Evolutionary conservation across 768 basidiomycete genomes (phyloP).

Genomic region (Lentinula detonsa): DNA sequence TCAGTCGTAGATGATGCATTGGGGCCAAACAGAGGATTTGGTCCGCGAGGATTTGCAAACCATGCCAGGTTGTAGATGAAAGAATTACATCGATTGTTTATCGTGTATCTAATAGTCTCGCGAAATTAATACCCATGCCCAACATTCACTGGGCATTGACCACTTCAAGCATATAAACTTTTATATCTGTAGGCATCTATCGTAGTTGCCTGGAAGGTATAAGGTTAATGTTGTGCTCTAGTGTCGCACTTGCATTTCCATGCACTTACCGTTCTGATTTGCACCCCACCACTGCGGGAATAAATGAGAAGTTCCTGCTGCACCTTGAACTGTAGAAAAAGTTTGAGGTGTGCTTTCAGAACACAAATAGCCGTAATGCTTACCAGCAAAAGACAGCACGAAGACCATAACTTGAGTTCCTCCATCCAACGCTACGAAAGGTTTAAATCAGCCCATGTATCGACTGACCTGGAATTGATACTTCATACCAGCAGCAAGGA

Average conservation of each 20-base stretch:
- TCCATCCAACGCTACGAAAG: slow-evolving; percentile 19
- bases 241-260: no score
- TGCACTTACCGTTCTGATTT: slow-evolving; percentile 37
- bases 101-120: neutral
- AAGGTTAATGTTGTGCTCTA: neutral
- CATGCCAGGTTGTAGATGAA: neutral
- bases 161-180: no score
- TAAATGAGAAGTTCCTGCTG: slow-evolving; percentile 37
- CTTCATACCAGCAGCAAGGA: slow-evolving; percentile 33
- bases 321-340: slow-evolving; percentile 35
- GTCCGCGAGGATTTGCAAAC: slow-evolving; percentile 39
- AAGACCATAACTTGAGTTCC: slow-evolving; percentile 24
- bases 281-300: slow-evolving; percentile 58
- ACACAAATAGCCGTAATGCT: neutral
- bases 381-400: slow-evolving; percentile 22
- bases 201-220: slow-evolving; percentile 10
- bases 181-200: neutral
- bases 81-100: neutral
- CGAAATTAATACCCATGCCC: neutral
- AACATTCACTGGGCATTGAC: neutral
- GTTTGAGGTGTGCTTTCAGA: neutral
- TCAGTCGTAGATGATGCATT: slow-evolving; percentile 63
- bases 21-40: slow-evolving; percentile 54
- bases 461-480: no score
- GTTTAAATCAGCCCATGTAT: no score